Base-by-base conservation (phyloP, 2,329 filamentous ascomycete species). In the Didymella segeticola region DNA sequence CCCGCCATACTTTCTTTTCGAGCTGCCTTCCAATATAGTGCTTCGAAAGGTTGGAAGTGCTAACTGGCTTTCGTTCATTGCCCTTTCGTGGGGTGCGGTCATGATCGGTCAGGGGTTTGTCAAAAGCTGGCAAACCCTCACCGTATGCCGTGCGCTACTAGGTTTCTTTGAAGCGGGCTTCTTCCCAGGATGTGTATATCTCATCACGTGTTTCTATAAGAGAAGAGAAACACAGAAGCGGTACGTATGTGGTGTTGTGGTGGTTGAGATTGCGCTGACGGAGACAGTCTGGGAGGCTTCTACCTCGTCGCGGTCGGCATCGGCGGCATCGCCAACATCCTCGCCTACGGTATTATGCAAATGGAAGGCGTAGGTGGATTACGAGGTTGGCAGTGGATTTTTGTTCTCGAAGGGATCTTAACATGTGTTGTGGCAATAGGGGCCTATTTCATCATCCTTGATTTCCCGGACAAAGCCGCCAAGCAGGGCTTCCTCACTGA, bases 131-230 rank as follows among this genome's bases (percentile, higher is more conserved):
- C 47, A 57, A 9, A 53, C 58, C 9, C 57, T 70, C 9, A 55
- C 63, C 6, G 43, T 58, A 2, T 64, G 64, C 14, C 61, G 66
- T 36, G 49, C 62, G 1, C 27, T 70, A 3, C 62, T 70, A 1
- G 66, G 67, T 41, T 42, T 56, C 5, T 63, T 68, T 8, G 66
- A 69, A 34, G 59, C 62, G 4, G 66, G 66, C 1, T 70, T 67
- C 43, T 68, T 70, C 25, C 64, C 64, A 1, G 68, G 68, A 4
- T 69, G 64, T 43, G 53, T 66, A 7, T 70, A 69, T 27, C 47
- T 70, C n/a, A 66, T 71, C 17, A 65, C 64, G 0, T 68, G 66
- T 25, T 71, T 67, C 66, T 71, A 69, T 20, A 59, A 55, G 27
- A 52, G 62, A 10, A 65, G 62, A 11, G 65, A 68, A 27, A 56